Conservation (phyloP, 2,329 filamentous ascomycete species). For the Fusarium euwallaceae region DNA sequence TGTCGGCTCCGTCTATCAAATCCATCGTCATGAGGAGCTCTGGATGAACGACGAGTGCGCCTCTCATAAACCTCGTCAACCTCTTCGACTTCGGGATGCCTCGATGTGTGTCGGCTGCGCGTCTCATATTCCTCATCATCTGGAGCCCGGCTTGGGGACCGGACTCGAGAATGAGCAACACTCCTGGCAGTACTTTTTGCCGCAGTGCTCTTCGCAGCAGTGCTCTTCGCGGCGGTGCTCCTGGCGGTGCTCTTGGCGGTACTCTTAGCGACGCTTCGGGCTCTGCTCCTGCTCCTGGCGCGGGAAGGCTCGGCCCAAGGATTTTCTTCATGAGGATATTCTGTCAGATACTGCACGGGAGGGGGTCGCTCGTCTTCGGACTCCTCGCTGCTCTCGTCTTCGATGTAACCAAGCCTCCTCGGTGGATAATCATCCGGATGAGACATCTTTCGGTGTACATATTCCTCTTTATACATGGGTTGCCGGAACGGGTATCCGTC, state of each 20-base stretch:
- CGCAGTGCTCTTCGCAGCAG: slow-evolving; percentile 27
- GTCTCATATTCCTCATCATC: slow-evolving; percentile 50
- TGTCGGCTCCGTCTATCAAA: slow-evolving; percentile 37
- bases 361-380: slow-evolving; percentile 32
- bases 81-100: slow-evolving; percentile 47
- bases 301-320: slow-evolving; percentile 25
- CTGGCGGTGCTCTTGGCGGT: slow-evolving; percentile 32
- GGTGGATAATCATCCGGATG: slow-evolving; percentile 40
- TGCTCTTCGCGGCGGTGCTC: slow-evolving; percentile 30
- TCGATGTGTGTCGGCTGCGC: slow-evolving; percentile 57
- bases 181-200: slow-evolving; percentile 41
- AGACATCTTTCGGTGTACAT: slow-evolving; percentile 40
- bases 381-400: slow-evolving; percentile 46
- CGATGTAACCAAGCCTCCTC: slow-evolving; percentile 43
- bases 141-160: slow-evolving; percentile 47
- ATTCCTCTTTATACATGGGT: slow-evolving; percentile 33
- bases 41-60: slow-evolving; percentile 38
- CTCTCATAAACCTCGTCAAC: slow-evolving; percentile 38
- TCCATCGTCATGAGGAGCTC: slow-evolving; percentile 24
- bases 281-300: slow-evolving; percentile 36
- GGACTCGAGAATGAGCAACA: slow-evolving; percentile 35
- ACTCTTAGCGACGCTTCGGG: slow-evolving; percentile 35
- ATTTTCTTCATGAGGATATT: slow-evolving; percentile 40
- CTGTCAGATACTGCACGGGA: slow-evolving; percentile 42
- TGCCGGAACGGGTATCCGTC: slow-evolving; percentile 43